Evolutionary conservation across 2,329 filamentous ascomycete species (phyloP), one percentile per base, ranked within the genome.

Genomic region (Cercospora sp.): DNA sequence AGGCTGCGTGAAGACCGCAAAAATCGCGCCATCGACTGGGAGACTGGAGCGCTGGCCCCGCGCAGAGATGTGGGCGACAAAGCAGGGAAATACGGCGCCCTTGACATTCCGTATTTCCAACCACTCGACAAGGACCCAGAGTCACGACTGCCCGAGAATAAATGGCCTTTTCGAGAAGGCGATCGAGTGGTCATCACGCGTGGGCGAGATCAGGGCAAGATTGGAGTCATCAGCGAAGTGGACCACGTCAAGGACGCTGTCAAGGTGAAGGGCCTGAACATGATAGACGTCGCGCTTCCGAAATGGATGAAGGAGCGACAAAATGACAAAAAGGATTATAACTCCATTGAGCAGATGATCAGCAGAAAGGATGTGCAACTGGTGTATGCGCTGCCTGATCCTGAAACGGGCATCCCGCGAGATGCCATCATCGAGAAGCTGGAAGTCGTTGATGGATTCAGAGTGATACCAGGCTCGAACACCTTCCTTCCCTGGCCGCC

Each of bases 111-210:
- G 66, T 70, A 72, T 62, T 66, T 72, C 42, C 55, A 67, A 16
- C 69, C 78, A 65, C 73, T 76, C 70, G 68, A 76, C 72, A 66
- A 72, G 65, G 69, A 72, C 63, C 60, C 72, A 53, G 62, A 72
- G 57, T 57, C 68, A 55, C 69, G 70, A 45, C 51, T 64, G 51
- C 30, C 53, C 10, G 18, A 10, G 31, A 68, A 68, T 45, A 72
- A 77, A 64, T 75, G 75, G 61, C 70, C 66, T 30, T 78, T 84
- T 30, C 75, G 77, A 72, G 77, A 79, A 72, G 89, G 89, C 6
- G 95, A 98, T 80, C 87, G 95, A 68, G 93, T 97, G 33, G 91
- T 94, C 63, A 82, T 98, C 67, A 81, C 93, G 64, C 87, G 90
- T 69, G 94, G 94, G 8, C 86, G 85, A 39, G 91, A 95, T 75